phyloP scores from a whole-genome alignment of 2,329 filamentous ascomycete species.

The Fonsecaea nubica region DNA sequence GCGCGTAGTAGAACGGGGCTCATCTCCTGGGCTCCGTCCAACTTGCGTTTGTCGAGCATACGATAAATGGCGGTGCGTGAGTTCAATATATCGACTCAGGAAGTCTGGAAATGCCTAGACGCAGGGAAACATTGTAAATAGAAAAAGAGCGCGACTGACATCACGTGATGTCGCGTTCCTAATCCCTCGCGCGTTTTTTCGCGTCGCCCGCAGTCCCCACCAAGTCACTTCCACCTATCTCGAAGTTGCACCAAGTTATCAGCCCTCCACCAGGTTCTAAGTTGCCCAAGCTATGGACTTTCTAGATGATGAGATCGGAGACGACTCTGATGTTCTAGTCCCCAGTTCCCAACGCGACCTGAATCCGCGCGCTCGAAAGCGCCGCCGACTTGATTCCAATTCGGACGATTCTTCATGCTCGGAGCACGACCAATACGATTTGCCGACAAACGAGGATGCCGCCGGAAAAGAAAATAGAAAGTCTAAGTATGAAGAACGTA shows the following conservation, averaged over 20 bases:
- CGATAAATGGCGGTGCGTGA: neutral
- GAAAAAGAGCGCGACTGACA: neutral
- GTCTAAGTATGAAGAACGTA: conserved; percentile 41
- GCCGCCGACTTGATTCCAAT: conserved; percentile 25
- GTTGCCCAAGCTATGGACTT: conserved; percentile 26
- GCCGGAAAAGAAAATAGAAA: conserved; percentile 28
- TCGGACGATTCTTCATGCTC: neutral
- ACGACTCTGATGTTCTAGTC: conserved; percentile 44
- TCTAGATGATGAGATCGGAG: conserved; percentile 29
- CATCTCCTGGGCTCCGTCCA: neutral
- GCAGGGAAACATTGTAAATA: neutral
- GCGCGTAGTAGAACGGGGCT: neutral
- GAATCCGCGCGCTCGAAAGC: conserved; percentile 34
- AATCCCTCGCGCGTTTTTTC: neutral
- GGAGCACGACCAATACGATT: conserved; percentile 34
- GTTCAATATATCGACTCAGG: neutral
- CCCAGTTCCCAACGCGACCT: conserved; percentile 37
- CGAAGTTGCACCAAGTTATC: neutral
- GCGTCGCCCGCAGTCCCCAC: neutral
- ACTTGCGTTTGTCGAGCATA: neutral
- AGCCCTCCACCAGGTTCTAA: neutral
- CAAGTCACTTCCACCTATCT: neutral
- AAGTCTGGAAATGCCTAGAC: neutral
- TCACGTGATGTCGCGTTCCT: neutral
- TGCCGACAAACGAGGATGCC: conserved; percentile 31